A percentile compares a stretch with the other conserved stretches of the same genome.
Evolutionary conservation across 495 filamentous ascomycete genomes (phyloP).

Genomic region (Xylaria nigripes): DNA sequence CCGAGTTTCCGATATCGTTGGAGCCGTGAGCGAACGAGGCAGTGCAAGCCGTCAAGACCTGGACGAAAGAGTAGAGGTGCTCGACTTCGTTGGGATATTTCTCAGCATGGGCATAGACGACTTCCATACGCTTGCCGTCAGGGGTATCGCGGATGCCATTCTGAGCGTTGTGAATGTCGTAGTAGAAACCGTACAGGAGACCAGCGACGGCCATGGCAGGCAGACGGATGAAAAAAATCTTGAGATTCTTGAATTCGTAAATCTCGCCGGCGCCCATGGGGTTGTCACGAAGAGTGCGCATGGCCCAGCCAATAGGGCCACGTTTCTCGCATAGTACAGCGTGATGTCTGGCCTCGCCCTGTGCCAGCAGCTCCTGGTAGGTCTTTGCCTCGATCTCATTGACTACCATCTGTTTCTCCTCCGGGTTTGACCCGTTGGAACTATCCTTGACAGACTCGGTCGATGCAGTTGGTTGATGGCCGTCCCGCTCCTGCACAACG

Average conservation of each 20-base stretch:
- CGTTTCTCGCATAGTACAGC: conserved; percentile 46
- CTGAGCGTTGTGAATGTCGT: conserved; percentile 66
- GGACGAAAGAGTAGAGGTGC: conserved; percentile 55
- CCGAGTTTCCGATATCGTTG: conserved; percentile 61
- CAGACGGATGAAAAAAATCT: conserved; percentile 47
- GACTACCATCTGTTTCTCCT: conserved; percentile 39
- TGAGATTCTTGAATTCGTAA: conserved; percentile 61
- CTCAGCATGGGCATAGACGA: conserved; percentile 48
- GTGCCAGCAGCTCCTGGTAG: conserved; percentile 49
- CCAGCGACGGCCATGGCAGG: conserved; percentile 50
- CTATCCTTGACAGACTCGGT: neutral
- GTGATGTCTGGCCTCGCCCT: conserved; percentile 42
- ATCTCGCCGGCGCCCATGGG: conserved; percentile 58
- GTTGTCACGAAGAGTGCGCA: conserved; percentile 61
- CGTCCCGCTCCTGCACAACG: conserved; percentile 23
- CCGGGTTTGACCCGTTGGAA: conserved; percentile 1
- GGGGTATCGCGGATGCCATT: conserved; percentile 54
- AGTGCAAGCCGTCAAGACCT: conserved; percentile 55
- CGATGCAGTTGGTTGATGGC: conserved; percentile 6
- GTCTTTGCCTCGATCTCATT: conserved; percentile 37
- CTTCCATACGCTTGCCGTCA: conserved; percentile 56
- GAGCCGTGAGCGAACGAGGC: conserved; percentile 60
- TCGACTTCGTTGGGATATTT: conserved; percentile 60
- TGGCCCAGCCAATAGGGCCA: conserved; percentile 62
- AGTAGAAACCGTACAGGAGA: conserved; percentile 58